Percentiles rank a stretch among this genome's conserved stretches.
phyloP scores from a whole-genome alignment of 441 rosid species.

The Pelargonium fulgidum region DNA sequence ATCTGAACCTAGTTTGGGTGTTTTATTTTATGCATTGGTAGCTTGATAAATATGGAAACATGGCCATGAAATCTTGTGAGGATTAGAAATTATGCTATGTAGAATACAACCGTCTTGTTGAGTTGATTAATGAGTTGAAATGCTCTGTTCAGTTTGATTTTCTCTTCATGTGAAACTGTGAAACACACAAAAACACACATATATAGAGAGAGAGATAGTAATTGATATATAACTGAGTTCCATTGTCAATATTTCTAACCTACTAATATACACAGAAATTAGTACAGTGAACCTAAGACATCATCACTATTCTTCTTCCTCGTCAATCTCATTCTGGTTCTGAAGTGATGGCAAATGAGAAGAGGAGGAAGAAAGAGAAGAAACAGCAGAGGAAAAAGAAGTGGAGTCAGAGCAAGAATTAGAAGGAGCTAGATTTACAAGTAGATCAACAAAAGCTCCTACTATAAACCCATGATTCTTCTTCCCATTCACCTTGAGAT shows the following conservation, averaged over 20 bases:
- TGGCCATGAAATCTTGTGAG: not conserved
- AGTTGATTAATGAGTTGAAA: not conserved
- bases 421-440: constrained; percentile 28
- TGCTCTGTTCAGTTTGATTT: not conserved
- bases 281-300: constrained; percentile 1
- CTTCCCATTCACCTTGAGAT: constrained; percentile 44
- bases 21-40: not conserved
- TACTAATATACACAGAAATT: constrained; percentile 26
- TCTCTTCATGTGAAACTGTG: not conserved
- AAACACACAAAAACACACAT: not conserved
- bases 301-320: constrained; percentile 19
- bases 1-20: not conserved
- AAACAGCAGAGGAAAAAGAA: constrained; percentile 35
- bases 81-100: not conserved
- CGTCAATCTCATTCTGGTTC: constrained; percentile 9
- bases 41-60: not conserved
- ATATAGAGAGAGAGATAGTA: no score
- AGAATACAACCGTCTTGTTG: not conserved
- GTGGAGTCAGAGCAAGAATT: constrained; percentile 26
- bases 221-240: not conserved
- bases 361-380: constrained; percentile 31
- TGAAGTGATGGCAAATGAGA: no score
- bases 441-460: constrained; percentile 50
- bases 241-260: constrained; percentile 5
- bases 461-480: constrained; percentile 43